Base-by-base conservation (phyloP, 805 yeast species). In the Ogataea wickerhamii region DNA sequence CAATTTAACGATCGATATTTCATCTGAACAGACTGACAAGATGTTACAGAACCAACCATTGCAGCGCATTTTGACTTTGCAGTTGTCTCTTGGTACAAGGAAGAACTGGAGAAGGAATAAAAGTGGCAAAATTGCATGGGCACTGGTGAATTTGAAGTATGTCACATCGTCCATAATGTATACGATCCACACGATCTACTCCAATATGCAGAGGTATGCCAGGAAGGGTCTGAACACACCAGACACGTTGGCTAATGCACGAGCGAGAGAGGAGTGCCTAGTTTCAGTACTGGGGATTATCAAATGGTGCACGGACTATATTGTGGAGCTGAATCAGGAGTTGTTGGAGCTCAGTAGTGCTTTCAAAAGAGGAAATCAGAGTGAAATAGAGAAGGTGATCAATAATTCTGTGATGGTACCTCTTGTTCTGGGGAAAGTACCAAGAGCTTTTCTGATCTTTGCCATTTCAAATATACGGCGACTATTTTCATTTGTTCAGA, bases 241-340 rank as follows among this genome's bases (percentile, higher is more conserved):
- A 25, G 83, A 79, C 43, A 67, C 67, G 14, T 55, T 60, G 7
- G 50, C 53, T 5, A 61, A 62, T 32, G 57, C 68, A 36, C 41
- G 52, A 51, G 44, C 74, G 53, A 67, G 87, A 47, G 81, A 80
- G 25, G 88, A 82, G 49, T 69, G 78, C 44, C 69, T 83, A 3
- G 66, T 80, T 49, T 70, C 78, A 13, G 66, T 80, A 8, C 60
- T 86, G n/a, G 97, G 97, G 0, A 76, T 83, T 27, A 77, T 84
- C 6, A 76, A 87, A 51, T 91, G 97, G 96, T 74, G 86, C 48
- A 73, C 87, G 22, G 96, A 88, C 55, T 76, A 87, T 43, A 68
- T 87, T 38, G 76, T 82, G 1, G 78, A 76, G 45, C 56, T 86
- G 28, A 76, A 80, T 38, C 95, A 89, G 58, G 95, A 91, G 47